Conservation (phyloP, 2,329 filamentous ascomycete genomes). For the Calonectria ilicicola region DNA sequence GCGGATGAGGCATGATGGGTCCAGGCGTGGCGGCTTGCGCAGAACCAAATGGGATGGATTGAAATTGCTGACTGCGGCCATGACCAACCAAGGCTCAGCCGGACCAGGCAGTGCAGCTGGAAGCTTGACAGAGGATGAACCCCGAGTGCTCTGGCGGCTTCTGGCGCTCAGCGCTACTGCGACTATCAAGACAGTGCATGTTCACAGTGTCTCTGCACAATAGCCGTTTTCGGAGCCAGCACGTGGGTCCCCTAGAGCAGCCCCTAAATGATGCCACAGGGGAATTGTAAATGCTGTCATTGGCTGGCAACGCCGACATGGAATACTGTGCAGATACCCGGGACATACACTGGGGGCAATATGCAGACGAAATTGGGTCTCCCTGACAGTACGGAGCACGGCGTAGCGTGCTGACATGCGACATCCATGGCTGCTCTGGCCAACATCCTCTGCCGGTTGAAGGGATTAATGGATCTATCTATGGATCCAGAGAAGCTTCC, state of each 20-base stretch:
- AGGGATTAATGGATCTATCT: constrained; percentile 16
- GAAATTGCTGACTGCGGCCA: constrained; percentile 10
- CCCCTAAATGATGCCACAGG: constrained; percentile 38
- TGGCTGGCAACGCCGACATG: constrained; percentile 15
- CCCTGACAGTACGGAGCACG: not conserved
- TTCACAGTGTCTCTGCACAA: constrained; percentile 28
- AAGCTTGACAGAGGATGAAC: not conserved
- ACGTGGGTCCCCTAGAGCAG: constrained; percentile 35
- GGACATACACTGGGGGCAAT: constrained; percentile 19
- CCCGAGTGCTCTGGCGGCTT: constrained; percentile 6
- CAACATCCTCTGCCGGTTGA: not conserved
- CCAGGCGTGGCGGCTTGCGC: constrained; percentile 14
- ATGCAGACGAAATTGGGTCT: constrained; percentile 38
- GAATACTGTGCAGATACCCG: constrained; percentile 26
- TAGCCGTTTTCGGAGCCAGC: constrained; percentile 25
- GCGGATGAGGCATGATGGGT: not conserved
- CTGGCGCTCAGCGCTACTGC: constrained; percentile 17
- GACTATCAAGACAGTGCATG: constrained; percentile 27
- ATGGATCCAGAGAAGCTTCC: constrained; percentile 1
- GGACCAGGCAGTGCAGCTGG: constrained; percentile 13
- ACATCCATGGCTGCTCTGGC: not conserved
- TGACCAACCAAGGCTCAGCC: constrained; percentile 22
- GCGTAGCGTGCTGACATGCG: constrained; percentile 1
- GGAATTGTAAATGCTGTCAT: constrained; percentile 30
- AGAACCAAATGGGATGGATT: not conserved